Percentiles rank a stretch among this genome's conserved stretches.
Evolutionary conservation across 805 yeast species (phyloP).

Genomic region (Ogataea nakhonphanomensis): DNA sequence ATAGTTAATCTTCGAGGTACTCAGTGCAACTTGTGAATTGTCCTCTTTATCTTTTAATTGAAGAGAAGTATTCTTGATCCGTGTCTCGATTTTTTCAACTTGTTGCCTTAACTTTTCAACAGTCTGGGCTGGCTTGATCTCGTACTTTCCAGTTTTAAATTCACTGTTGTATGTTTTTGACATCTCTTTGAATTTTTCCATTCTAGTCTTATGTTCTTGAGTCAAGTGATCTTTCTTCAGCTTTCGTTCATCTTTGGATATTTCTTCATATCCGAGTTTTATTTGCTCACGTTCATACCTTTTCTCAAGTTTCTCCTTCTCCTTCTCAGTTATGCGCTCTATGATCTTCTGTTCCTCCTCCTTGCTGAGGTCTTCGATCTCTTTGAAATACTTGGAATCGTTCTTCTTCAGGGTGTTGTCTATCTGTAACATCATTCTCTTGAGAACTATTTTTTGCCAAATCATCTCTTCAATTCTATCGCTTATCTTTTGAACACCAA

Average conservation of each 20-base stretch:
- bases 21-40: slow-evolving; percentile 87
- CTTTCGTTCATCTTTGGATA: slow-evolving; percentile 51
- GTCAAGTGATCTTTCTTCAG: slow-evolving; percentile 47
- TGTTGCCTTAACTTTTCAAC: slow-evolving; percentile 72
- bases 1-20: slow-evolving; percentile 91
- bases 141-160: slow-evolving; percentile 54
- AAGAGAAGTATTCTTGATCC: slow-evolving; percentile 64
- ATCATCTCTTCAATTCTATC: slow-evolving; percentile 75
- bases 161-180: slow-evolving; percentile 54
- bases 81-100: slow-evolving; percentile 64
- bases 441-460: slow-evolving; percentile 78
- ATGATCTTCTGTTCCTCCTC: slow-evolving; percentile 64
- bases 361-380: slow-evolving; percentile 59
- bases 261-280: slow-evolving; percentile 58
- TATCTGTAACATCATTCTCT: slow-evolving; percentile 63
- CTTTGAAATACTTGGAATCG: slow-evolving; percentile 59
- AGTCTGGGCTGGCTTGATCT: slow-evolving; percentile 46
- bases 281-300: slow-evolving; percentile 77
- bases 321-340: slow-evolving; percentile 57
- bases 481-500: slow-evolving; percentile 71
- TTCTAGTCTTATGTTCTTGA: slow-evolving; percentile 51
- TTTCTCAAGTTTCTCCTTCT: slow-evolving; percentile 57
- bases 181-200: slow-evolving; percentile 52
- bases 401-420: slow-evolving; percentile 53
- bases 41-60: slow-evolving; percentile 91